Base-by-base conservation (phyloP, 2,329 filamentous ascomycete species). In the Thielaviopsis populi region DNA sequence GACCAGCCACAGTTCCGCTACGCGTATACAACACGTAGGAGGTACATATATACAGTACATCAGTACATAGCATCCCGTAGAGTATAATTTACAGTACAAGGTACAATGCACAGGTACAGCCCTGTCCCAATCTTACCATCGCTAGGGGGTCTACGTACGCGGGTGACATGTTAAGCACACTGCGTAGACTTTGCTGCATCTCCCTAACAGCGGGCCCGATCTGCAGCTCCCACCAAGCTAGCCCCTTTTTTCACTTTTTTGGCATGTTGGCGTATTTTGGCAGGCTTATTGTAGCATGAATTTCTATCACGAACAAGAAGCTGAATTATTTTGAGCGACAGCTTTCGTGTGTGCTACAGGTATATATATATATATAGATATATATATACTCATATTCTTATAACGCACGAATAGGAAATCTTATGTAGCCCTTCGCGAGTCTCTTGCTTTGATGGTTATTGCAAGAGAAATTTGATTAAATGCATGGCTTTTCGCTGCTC, bases 221-320 rank as follows among this genome's bases (percentile, higher is more conserved):
- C 5, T 10, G 30, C 46, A 24, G 1, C 19, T 24, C 2, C 6
- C 15, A 10, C 24, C 15, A 10, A 33, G 1, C 15, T 33, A 56
- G 53, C 53, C 53, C 53, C 53, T 37, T 37, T 56, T 56, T 54
- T 33, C 27, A 17, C 30, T 33, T 56, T 30, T 53, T 56, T 56
- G 50, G 3, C 30, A 33, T 37, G 15, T 56, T 56, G 24, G 24
- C 17, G 17, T 33, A 22, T 30, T 54, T 22, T 15, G 43, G 22
- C 43, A n/a, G 42, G 42, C 42, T 15, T 43, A 43, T 43, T 43
- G 17, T n/a, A 17, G 46, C 46, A 50, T 50, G 6, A 50, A 48
- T 48, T 46, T 48, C 11, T 50, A n/a, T 15, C 19, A 22, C 15
- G 10, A 19, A 27, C 8, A 24, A 15, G 19, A 24, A 50, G 33